Evolutionary conservation across 192 early-diverging fungal genomes (phyloP).

Genomic region (Umbelopsis vinacea): DNA sequence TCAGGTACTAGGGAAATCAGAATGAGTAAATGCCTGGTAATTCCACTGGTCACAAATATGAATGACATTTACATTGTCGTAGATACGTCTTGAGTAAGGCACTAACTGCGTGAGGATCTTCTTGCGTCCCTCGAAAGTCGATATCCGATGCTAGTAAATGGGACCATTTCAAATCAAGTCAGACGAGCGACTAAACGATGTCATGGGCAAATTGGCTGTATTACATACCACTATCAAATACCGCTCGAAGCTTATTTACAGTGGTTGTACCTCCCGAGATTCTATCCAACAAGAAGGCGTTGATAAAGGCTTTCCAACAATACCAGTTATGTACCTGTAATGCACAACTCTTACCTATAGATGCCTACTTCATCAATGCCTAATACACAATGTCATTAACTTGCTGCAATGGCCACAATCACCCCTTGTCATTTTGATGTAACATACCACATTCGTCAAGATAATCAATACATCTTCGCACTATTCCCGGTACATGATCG

Average conservation of each 20-base stretch:
- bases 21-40: background rate
- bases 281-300: conserved; percentile 25
- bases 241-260: conserved; percentile 52
- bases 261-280: conserved; percentile 55
- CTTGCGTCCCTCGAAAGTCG: conserved; percentile 45
- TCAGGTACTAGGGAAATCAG: conserved; percentile 50
- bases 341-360: conserved; percentile 46
- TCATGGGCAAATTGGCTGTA: background rate
- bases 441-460: conserved; percentile 36
- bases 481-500: conserved; percentile 36
- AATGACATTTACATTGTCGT: conserved; percentile 55
- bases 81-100: conserved; percentile 64
- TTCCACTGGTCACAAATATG: background rate
- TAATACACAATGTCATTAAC: background rate
- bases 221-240: conserved; percentile 53
- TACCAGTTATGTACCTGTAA: background rate
- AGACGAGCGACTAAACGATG: too few relatives aligned
- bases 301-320: background rate
- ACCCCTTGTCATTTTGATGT: background rate
- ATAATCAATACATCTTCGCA: conserved; percentile 42
- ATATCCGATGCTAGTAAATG: conserved; percentile 41
- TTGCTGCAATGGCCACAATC: too few relatives aligned
- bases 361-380: conserved; percentile 59
- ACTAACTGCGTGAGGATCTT: conserved; percentile 63
- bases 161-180: background rate